Base-by-base conservation (phyloP, 2,329 filamentous ascomycete species). In the Pyricularia pennisetigena region DNA sequence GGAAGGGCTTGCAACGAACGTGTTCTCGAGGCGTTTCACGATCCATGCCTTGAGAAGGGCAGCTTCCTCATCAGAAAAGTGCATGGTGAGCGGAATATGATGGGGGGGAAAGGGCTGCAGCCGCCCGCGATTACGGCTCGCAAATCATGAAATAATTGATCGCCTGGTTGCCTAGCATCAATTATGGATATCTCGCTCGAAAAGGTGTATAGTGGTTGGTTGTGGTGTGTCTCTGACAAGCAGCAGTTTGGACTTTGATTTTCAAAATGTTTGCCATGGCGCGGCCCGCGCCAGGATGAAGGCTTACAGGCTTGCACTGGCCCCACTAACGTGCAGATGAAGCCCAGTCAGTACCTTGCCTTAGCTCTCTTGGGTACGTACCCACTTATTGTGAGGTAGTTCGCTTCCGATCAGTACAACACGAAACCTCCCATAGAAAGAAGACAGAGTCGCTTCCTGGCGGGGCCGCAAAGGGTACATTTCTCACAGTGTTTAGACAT, bases 11-110 rank as follows among this genome's bases (percentile, higher is more conserved):
- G 57, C 61, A 69, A 80, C 88, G 68, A 79, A 91, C 89, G 89
- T 91, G 74, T 90, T 87, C 75, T 92, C 90, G 67, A 94, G 85
- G 71, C 90, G 86, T 78, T 89, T 89, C 70, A 93, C 87, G 70
- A 94, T 88, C 91, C 91, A 94, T 69, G 84, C 82, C 81, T 92
- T 93, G 68, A 95, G 82, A 70, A 85, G 79, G 68, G 84, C 80
- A 77, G 83, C 81, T 77, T 90, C 86, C 72, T 85, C 83, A 74
- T 89, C 87, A 63, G 83, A 78, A 73, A 90, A 89, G 72, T 90
- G 74, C 87, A 89, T 90, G 68, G 73, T 79, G 64, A 30, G 41
- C 23, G n/a, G 16, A 23, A 67, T 30, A 20, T 23, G 16, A 26
- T 23, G 64, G 32, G 30, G 30, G 9, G 30, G n/a, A 23, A 49